Evolutionary conservation across 495 filamentous ascomycete genomes (phyloP).

Genomic region (Bathelium albidoporum): DNA sequence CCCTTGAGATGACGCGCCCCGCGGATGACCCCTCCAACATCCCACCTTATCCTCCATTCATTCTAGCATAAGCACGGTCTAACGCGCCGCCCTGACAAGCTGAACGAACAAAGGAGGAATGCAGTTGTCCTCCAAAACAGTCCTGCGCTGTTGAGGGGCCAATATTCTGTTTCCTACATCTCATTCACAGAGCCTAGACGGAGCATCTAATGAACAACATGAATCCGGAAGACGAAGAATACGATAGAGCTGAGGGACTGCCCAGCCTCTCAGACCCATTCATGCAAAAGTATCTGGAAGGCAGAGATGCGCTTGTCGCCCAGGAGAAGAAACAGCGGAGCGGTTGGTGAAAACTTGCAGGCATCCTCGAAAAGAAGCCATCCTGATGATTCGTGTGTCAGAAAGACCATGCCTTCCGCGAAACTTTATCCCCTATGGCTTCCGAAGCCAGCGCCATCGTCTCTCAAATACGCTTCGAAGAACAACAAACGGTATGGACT

Average conservation of each 20-base stretch:
- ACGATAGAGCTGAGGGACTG: constrained; percentile 42
- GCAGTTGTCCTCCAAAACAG: no score
- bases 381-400: constrained; percentile 13
- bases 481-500: constrained; percentile 63
- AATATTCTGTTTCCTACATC: no score
- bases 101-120: no score
- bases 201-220: constrained; percentile 6
- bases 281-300: constrained; percentile 65
- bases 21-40: constrained; percentile 2
- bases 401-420: constrained; percentile 53
- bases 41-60: not conserved
- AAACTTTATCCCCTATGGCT: constrained; percentile 63
- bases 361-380: not conserved
- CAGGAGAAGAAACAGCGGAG: constrained; percentile 76
- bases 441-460: constrained; percentile 68
- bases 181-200: not conserved
- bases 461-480: constrained; percentile 62
- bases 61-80: not conserved
- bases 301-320: constrained; percentile 64
- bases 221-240: constrained; percentile 32
- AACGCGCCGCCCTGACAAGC: no score
- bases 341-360: constrained; percentile 42
- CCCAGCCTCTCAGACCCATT: constrained; percentile 55
- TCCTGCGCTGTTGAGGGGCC: no score
- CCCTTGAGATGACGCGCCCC: not conserved